phyloP scores from a whole-genome alignment of 2,329 filamentous ascomycete genomes.

The Canariomyces notabilis region DNA sequence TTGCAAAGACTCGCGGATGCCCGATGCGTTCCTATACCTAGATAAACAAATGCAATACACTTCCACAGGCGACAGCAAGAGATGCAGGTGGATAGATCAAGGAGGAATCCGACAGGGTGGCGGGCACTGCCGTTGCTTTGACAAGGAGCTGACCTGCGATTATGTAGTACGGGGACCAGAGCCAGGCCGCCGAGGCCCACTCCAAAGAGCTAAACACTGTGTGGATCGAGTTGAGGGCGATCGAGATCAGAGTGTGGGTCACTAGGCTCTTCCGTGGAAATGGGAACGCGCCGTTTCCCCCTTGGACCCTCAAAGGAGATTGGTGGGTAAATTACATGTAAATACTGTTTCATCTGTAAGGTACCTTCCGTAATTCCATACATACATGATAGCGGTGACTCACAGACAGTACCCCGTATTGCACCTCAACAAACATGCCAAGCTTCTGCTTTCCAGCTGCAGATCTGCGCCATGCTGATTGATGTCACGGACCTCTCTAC shows the following conservation, averaged over 20 bases:
- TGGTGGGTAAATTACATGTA: too few species aligned
- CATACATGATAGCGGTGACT: too few species aligned
- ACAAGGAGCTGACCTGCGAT: slow-evolving; percentile 11
- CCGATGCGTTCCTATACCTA: not conserved
- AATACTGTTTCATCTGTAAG: slow-evolving; percentile 13
- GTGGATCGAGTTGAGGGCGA: slow-evolving; percentile 18
- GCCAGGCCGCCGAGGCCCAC: slow-evolving; percentile 17
- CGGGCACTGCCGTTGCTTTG: slow-evolving; percentile 19
- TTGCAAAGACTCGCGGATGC: not conserved
- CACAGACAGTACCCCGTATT: too few species aligned
- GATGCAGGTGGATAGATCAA: slow-evolving; percentile 5
- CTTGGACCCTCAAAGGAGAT: slow-evolving; percentile 11
- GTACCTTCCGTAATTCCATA: too few species aligned
- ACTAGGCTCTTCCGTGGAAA: slow-evolving; percentile 20
- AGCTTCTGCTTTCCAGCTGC: too few species aligned
- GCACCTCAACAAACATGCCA: too few species aligned
- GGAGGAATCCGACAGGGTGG: slow-evolving; percentile 12
- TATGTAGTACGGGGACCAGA: slow-evolving; percentile 3
- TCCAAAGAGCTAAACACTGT: slow-evolving; percentile 11
- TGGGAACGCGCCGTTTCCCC: slow-evolving; percentile 20
- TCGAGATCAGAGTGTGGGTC: slow-evolving; percentile 21
- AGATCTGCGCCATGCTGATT: too few species aligned
- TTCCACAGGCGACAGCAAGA: not conserved
- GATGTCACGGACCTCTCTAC: too few species aligned
- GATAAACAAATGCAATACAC: not conserved